Percentiles rank a stretch among this genome's conserved stretches.
phyloP scores from a whole-genome alignment of 2,329 filamentous ascomycete genomes.

The Aspergillus amoenus region DNA sequence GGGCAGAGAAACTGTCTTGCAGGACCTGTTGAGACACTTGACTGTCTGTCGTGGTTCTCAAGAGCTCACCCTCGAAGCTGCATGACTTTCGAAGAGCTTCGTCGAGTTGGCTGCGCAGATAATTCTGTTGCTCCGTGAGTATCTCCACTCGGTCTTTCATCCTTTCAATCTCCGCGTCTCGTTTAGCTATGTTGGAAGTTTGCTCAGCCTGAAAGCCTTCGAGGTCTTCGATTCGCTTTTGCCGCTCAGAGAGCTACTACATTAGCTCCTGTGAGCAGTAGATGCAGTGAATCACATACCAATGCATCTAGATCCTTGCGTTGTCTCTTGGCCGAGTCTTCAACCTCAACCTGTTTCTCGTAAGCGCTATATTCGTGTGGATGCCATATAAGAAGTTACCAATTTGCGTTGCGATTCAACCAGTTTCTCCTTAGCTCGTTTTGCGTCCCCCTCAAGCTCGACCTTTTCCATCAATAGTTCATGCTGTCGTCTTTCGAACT shows the following conservation, averaged over 20 bases:
- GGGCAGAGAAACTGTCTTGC: conserved; percentile 3
- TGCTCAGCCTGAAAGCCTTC: conserved; percentile 14
- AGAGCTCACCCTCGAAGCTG: conserved; percentile 21
- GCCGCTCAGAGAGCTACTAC: conserved; percentile 21
- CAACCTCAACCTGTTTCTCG: conserved; percentile 19
- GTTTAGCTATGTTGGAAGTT: conserved; percentile 10
- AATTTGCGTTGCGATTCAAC: conserved; percentile 19
- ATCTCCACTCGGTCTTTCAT: conserved; percentile 22
- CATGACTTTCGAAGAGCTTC: conserved; percentile 21
- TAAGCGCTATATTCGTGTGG: conserved; percentile 14
- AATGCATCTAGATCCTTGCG: conserved; percentile 14
- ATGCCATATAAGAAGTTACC: conserved; percentile 18
- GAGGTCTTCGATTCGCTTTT: conserved; percentile 21
- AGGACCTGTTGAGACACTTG: conserved; percentile 7
- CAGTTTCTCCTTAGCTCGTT: conserved; percentile 22
- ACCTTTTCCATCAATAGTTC: conserved; percentile 27
- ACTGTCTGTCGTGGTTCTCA: conserved; percentile 6
- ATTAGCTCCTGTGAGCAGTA: conserved; percentile 13
- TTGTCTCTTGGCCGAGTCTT: conserved; percentile 14
- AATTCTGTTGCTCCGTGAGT: conserved; percentile 17
- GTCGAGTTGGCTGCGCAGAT: conserved; percentile 20
- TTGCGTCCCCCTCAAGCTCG: conserved; percentile 18
- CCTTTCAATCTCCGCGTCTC: conserved; percentile 20
- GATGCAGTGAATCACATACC: conserved; percentile 15
- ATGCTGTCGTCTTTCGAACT: conserved; percentile 31